Base-by-base conservation (phyloP, 495 filamentous ascomycete species). In the Astrothelium macrocarpum region DNA sequence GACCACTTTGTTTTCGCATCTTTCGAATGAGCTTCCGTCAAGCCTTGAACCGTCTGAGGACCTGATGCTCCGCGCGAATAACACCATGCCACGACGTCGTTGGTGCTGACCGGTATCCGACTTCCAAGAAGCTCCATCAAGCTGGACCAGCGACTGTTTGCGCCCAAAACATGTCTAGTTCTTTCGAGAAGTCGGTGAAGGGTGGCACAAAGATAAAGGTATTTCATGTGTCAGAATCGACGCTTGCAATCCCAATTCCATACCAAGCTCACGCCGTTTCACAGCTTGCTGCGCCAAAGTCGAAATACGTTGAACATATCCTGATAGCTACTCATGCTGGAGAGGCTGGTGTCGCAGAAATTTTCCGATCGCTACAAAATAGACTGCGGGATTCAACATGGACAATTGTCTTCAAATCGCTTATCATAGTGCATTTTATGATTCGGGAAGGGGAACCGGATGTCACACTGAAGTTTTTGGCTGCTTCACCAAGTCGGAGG, bases 271-370 rank as follows among this genome's bases (percentile, higher is more conserved):
- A 56, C 16, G 29, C 49, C 31, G 14, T 49, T 62, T 59, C 64
- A 72, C 71, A 96, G 89, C 88, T 91, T 76, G 94, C 95, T 60
- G 88, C 94, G 64, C 94, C 94, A 26, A 99, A 99, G 79, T 93
- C 95, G 59, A 99, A 99, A 79, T 98, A 99, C 79, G 92, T 99
- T 78, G 95, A 99, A 74, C 90, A 96, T 71, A 96, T 99, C 72
- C 82, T 99, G 23, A 82, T 95, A 68, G 95, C 94, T 65, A 99
- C 94, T 34, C 91, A 97, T 75, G 85, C 90, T 3, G 94, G 94
- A 66, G 94, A 99, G 73, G 89, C 90, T 18, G 94, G 95, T 63
- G 91, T 99, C 58, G 95, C 87, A 49, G 94, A 99, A 75, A 89
- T 99, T 53, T 97, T 99, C 71, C 84, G 95, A 53, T 89, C 91